Evolutionary conservation across 345 rosid species (phyloP).

Genomic region (Linum trigynum): DNA sequence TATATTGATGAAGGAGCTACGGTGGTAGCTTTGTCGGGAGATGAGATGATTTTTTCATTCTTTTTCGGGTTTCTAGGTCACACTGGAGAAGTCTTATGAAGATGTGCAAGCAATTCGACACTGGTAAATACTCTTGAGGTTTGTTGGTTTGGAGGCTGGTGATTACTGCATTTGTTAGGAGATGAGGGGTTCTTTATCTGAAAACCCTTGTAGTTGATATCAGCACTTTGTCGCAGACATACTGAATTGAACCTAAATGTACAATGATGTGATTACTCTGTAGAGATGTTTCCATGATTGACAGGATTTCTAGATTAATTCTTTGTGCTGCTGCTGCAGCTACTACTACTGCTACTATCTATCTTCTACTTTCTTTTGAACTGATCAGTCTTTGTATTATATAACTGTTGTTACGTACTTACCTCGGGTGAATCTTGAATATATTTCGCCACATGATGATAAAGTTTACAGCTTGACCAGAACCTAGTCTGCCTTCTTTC

Average conservation of each 20-base stretch:
- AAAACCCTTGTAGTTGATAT: neutral
- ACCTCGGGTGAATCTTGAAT: neutral
- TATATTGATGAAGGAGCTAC: constrained; percentile 25
- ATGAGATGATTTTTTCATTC: constrained; percentile 5
- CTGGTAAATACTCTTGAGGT: neutral
- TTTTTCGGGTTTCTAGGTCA: neutral
- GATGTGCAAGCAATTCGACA: neutral
- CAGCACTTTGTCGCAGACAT: neutral
- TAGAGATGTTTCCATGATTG: neutral
- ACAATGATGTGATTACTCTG: neutral
- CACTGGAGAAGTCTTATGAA: no score
- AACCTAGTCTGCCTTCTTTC: no score
- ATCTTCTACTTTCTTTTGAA: neutral
- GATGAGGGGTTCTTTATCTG: no score
- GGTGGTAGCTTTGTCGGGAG: constrained; percentile 10
- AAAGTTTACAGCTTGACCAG: no score
- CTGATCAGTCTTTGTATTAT: neutral
- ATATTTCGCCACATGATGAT: neutral
- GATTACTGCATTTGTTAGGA: neutral
- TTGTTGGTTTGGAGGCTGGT: neutral
- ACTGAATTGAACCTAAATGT: neutral
- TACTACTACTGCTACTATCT: neutral
- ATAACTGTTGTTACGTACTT: neutral
- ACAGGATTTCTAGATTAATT: neutral
- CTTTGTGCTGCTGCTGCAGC: neutral